phyloP scores from a whole-genome alignment of 129 eudicot genomes.

The Logfia minima region DNA sequence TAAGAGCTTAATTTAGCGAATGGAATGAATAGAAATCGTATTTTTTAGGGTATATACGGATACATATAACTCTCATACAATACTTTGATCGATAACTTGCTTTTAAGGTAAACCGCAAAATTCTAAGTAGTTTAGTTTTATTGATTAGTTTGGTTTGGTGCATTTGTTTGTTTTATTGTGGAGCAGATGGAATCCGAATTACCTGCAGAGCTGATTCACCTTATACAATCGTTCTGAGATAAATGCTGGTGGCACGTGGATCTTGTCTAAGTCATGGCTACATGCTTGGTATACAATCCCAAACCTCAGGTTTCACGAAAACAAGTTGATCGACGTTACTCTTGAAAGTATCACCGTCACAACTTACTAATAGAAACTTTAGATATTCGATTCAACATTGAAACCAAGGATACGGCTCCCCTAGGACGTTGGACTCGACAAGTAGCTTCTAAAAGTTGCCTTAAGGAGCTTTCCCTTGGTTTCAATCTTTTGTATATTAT shows the following conservation, averaged over 20 bases:
- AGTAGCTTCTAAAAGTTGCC: background rate
- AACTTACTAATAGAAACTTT: background rate
- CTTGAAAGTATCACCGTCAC: background rate
- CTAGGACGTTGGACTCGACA: background rate
- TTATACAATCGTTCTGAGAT: background rate
- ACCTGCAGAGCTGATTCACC: background rate
- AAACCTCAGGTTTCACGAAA: background rate
- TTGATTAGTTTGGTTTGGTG: too few species aligned
- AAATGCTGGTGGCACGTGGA: background rate
- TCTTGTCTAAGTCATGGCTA: background rate
- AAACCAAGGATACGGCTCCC: background rate
- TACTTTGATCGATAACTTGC: background rate
- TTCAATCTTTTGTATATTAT: too few species aligned
- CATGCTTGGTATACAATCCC: conserved; percentile 6
- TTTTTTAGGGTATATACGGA: background rate
- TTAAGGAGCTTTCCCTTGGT: background rate
- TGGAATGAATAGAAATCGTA: too few species aligned
- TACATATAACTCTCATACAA: background rate
- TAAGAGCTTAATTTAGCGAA: background rate
- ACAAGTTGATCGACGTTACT: background rate
- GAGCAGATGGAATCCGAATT: background rate
- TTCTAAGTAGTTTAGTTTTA: background rate
- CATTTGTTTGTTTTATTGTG: background rate
- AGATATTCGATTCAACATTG: background rate
- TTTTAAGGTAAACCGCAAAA: background rate